Conservation (phyloP, 225 moss, liverwort and hornwort species). For the Climacium dendroides region DNA sequence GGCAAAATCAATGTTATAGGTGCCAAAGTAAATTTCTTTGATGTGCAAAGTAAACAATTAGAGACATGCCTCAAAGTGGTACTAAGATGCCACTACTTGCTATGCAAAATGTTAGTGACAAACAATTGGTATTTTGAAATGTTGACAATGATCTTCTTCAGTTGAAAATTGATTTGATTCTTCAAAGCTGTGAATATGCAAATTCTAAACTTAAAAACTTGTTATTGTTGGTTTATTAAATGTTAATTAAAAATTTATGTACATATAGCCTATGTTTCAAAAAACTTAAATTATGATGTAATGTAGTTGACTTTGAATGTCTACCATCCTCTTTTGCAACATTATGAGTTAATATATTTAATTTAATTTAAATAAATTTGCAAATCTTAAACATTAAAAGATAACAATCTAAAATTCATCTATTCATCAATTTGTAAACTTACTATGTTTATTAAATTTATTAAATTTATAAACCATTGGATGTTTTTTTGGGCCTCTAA, state of each 20-base stretch:
- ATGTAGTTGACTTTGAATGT: not conserved
- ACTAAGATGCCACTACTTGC: fast-evolving
- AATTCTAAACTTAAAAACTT: not conserved
- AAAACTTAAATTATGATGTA: too few relatives aligned
- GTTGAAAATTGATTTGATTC: not conserved
- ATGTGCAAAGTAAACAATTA: not conserved
- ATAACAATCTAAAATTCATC: not conserved
- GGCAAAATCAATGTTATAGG: not conserved
- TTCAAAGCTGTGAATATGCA: not conserved
- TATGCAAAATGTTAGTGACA: not conserved
- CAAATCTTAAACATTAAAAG: not conserved
- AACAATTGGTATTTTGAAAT: not conserved
- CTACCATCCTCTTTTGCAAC: not conserved
- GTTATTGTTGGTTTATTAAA: not conserved
- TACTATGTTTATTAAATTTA: not conserved
- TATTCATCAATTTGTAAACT: not conserved
- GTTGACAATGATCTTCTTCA: not conserved
- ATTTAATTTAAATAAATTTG: too few relatives aligned
- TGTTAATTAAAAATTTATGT: too few relatives aligned
- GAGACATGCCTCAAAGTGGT: not conserved
- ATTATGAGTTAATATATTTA: not conserved
- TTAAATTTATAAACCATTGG: too few relatives aligned
- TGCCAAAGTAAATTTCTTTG: not conserved
- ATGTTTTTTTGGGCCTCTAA: too few relatives aligned
- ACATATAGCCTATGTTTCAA: too few relatives aligned